Evolutionary conservation across 1,284 basidiomycete species (phyloP), one percentile per base, ranked within the genome.

Genomic region (Caloboletus firmus): DNA sequence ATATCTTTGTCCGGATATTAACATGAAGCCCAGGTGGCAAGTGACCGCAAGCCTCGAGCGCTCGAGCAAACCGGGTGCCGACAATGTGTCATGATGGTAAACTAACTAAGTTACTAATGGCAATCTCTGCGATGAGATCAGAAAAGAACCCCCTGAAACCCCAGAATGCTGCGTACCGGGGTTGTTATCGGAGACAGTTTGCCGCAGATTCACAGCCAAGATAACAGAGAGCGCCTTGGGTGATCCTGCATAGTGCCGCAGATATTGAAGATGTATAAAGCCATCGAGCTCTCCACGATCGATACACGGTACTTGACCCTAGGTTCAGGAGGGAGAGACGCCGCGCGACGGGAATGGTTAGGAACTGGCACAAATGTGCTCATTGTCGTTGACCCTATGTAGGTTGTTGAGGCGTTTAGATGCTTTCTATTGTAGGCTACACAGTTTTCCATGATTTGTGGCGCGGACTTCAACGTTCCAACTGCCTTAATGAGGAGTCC

Each of bases 1-100:
- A 70, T 67, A 70, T 45, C 52, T 36, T 51, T 52, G 46, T 57
- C 44, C 35, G 57, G 53, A 26, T 5, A 1, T 12, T 6, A 55
- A 42, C 39, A 24, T 24, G 24, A 51, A 36, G 44, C 42, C 15
- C 40, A 54, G 11, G 26, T 50, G 49, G 45, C 40, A n/a, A n/a
- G 40, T 51, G 48, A 43, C 7, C 15, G 22, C 34, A 50, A 15
- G 45, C 24, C 51, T 53, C 30, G 43, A 39, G 48, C 24, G 39
- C 28, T 46, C 22, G 15, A 43, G 34, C 10, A 53, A 56, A 49
- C 34, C 10, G 43, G 30, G 36, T 31, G 40, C 47, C 39, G 32
- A 41, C 24, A 31, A 35, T 28, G 40, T 53, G 54, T 52, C 55
- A 49, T 55, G 28, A 47, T 45, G 52, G 56, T 47, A 51, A 41